Base-by-base conservation (phyloP, 2,329 filamentous ascomycete genomes). In the Ceratocystiopsis sp. region DNA sequence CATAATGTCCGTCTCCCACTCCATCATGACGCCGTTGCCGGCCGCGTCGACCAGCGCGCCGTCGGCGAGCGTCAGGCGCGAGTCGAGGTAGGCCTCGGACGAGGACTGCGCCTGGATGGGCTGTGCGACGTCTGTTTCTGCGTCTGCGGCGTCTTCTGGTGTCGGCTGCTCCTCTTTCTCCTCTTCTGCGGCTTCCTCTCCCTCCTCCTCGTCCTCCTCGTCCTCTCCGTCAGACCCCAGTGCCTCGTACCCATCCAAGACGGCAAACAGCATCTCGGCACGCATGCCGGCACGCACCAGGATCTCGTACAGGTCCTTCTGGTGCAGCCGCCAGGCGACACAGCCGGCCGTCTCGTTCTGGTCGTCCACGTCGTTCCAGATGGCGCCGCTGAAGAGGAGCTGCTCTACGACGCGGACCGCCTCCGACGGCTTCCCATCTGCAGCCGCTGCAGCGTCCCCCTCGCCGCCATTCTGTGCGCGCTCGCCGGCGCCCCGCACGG, bases 311-410 rank as follows among this genome's bases (percentile, higher is more conserved):
- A 95, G 62, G 41, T 75, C 70, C 43, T 61, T 68, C 53, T 83
- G 65, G 0, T 81, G 80, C 19, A 95, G 57, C 21, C 75, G 65
- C 45, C 69, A 67, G 10, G 91, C 91, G 37, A 95, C 65, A 58
- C 89, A 96, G 9, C 86, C 91, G 0, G 91, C 86, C 3, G 91
- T 96, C 67, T 96, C 89, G 53, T 85, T 73, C 52, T 84, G 80
- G 51, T 68, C 63, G 59, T 96, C 85, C 44, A 96, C 67, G 58
- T 95, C 87, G 63, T 98, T 98, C 91, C 91, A 98, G 52, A 96
- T 95, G 12, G 85, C 91, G 32, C 91, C 91, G 52, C 82, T 80
- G 54, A 87, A 72, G 47, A 96, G 76, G 9, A 96, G 69, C 55
- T 91, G 73, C 51, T 74, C 72, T 29, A 29, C 25, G 25, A 29